Conservation (phyloP, 2,329 filamentous ascomycete species). For the Cordyceps fumosorosea region DNA sequence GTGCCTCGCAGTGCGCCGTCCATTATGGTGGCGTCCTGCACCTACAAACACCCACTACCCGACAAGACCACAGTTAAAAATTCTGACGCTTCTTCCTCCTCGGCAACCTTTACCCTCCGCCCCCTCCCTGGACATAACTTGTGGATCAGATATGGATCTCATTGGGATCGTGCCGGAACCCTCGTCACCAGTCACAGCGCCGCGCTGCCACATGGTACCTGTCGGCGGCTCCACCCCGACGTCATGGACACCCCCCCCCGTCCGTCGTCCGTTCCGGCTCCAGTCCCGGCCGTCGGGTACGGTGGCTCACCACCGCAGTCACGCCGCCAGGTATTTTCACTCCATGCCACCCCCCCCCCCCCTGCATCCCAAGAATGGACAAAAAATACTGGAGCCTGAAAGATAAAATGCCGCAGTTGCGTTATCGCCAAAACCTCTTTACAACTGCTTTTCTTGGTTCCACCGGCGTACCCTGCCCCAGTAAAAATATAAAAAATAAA, state of each 20-base stretch:
- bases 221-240: conserved; percentile 7
- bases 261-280: background rate
- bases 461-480: background rate
- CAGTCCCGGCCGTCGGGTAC: background rate
- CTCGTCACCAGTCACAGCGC: conserved; percentile 6
- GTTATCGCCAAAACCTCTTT: conserved; percentile 5
- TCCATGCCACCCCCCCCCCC: background rate
- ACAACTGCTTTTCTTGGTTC: background rate
- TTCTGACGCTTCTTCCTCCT: background rate
- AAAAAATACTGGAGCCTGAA: conserved; percentile 6
- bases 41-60: background rate
- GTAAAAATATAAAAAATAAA: background rate
- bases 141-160: conserved; percentile 14
- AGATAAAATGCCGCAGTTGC: conserved; percentile 14
- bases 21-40: background rate
- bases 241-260: conserved; percentile 5
- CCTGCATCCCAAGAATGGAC: background rate
- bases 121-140: background rate
- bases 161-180: conserved; percentile 12
- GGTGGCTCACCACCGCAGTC: background rate
- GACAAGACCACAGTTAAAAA: conserved; percentile 1
- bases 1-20: background rate
- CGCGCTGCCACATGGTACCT: conserved; percentile 8
- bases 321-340: background rate
- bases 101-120: background rate